Percentiles rank a stretch among this genome's conserved stretches.
Conservation (phyloP, 345 rosid species). For the Populus alba region DNA sequence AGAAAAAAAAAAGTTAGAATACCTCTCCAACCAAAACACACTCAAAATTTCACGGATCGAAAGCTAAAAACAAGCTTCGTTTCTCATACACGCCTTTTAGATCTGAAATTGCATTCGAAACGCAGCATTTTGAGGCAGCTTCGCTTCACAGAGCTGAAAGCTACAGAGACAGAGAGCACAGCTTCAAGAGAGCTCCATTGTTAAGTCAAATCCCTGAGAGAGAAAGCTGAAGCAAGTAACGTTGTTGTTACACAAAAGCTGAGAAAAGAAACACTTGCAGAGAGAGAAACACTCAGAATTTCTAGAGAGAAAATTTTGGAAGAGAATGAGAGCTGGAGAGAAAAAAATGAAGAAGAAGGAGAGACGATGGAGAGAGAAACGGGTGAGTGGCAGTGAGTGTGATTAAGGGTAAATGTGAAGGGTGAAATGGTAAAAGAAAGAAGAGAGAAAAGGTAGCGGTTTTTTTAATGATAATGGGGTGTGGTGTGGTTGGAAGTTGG, state of each 20-base stretch:
- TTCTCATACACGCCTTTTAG: not conserved
- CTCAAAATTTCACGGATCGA: conserved; percentile 11
- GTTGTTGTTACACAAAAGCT: not conserved
- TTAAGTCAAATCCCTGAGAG: not conserved
- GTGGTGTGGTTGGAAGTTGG: conserved; percentile 5
- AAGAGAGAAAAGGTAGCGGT: not conserved
- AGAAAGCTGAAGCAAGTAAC: not conserved
- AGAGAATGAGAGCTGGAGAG: not conserved
- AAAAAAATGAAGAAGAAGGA: not conserved
- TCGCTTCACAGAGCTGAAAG: not conserved
- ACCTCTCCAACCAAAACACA: not conserved
- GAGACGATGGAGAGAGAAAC: not conserved
- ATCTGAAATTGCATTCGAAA: conserved; percentile 13
- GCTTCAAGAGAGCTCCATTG: not conserved
- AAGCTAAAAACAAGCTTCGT: conserved; percentile 3
- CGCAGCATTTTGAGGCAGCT: not conserved
- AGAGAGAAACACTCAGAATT: not conserved
- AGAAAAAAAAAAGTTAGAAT: too few species aligned
- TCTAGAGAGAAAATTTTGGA: not conserved
- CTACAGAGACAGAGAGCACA: not conserved
- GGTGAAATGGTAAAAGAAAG: not conserved
- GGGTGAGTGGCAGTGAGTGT: conserved; percentile 13
- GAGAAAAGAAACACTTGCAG: not conserved
- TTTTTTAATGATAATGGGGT: not conserved
- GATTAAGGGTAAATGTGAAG: not conserved